Evolutionary conservation across 495 filamentous ascomycete species (phyloP).

Genomic region (Xylaria nigripes): DNA sequence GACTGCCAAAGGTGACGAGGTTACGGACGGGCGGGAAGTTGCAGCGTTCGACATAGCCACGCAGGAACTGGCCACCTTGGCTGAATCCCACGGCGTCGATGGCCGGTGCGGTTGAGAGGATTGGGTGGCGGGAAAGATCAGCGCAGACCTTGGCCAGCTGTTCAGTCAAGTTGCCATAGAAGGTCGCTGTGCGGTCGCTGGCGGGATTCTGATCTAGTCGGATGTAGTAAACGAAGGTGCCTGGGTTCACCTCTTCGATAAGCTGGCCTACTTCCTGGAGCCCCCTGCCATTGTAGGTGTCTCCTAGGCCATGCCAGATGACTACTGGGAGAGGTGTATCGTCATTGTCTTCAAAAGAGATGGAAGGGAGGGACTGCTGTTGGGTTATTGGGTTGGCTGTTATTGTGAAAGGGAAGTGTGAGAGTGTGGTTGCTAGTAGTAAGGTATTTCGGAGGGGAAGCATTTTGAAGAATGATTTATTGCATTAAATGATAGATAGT

Average conservation of each 20-base stretch:
- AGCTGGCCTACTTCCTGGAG: constrained; percentile 57
- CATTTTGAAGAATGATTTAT: constrained; percentile 9
- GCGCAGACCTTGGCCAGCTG: constrained; percentile 75
- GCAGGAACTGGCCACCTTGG: constrained; percentile 92
- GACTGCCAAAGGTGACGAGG: constrained; percentile 85
- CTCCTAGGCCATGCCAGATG: constrained; percentile 79
- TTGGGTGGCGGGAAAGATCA: constrained; percentile 66
- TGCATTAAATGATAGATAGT: background rate
- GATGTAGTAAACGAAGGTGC: constrained; percentile 76
- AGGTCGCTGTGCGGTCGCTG: constrained; percentile 71
- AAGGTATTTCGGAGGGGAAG: constrained; percentile 11
- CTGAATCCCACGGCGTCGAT: constrained; percentile 91
- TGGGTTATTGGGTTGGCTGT: constrained; percentile 8
- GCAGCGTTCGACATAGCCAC: constrained; percentile 87
- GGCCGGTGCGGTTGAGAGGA: constrained; percentile 69
- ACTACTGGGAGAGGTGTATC: constrained; percentile 71
- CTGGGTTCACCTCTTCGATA: constrained; percentile 64
- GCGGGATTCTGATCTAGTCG: constrained; percentile 57
- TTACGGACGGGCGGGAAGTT: constrained; percentile 70
- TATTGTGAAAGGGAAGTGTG: constrained; percentile 12
- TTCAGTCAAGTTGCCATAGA: constrained; percentile 80
- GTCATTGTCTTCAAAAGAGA: constrained; percentile 30
- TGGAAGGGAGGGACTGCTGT: background rate
- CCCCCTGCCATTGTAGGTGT: constrained; percentile 68
- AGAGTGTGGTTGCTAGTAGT: constrained; percentile 9